Percentiles rank a stretch among this genome's conserved stretches.
Conservation (phyloP, 331 rosid genomes). For the Phaseolus coccineus region DNA sequence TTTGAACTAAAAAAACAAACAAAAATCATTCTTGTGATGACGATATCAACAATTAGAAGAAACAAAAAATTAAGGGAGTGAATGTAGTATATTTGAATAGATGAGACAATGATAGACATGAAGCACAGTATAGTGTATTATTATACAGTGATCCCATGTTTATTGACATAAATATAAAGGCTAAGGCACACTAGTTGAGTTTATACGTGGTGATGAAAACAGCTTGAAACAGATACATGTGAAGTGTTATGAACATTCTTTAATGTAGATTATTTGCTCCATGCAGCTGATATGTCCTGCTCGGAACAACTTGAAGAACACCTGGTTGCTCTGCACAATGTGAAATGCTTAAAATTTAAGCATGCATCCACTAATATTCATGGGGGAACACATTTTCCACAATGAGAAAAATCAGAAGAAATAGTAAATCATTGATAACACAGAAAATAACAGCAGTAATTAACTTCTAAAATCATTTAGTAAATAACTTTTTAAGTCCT, state of each 20-base stretch:
- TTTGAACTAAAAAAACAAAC: no score
- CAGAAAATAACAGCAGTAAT: background rate
- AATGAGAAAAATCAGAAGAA: background rate
- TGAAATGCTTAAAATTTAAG: background rate
- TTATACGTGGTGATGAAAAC: slow-evolving; percentile 41
- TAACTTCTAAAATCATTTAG: no score
- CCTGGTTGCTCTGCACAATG: slow-evolving; percentile 82
- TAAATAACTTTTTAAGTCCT: no score
- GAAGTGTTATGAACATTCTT: slow-evolving; percentile 11
- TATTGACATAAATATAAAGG: slow-evolving; percentile 39
- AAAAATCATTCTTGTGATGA: no score
- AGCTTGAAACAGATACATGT: slow-evolving; percentile 17
- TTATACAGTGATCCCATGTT: slow-evolving; percentile 1
- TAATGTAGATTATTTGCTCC: slow-evolving; percentile 50
- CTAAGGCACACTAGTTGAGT: slow-evolving; percentile 35
- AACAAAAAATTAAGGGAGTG: no score
- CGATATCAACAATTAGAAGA: no score
- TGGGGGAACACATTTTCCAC: background rate
- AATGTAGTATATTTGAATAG: slow-evolving; percentile 1
- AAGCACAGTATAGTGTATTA: background rate
- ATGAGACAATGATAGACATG: background rate
- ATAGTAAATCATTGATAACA: background rate
- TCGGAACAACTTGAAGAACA: slow-evolving; percentile 90
- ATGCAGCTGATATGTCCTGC: slow-evolving; percentile 74
- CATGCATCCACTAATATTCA: no score